Percentiles rank a stretch among this genome's conserved stretches.
These are phyloP conservation scores for Blyttiomyces sp. DNA, from an alignment of 371 early-diverging fungal species.

Conservation along the genomic window DNA sequence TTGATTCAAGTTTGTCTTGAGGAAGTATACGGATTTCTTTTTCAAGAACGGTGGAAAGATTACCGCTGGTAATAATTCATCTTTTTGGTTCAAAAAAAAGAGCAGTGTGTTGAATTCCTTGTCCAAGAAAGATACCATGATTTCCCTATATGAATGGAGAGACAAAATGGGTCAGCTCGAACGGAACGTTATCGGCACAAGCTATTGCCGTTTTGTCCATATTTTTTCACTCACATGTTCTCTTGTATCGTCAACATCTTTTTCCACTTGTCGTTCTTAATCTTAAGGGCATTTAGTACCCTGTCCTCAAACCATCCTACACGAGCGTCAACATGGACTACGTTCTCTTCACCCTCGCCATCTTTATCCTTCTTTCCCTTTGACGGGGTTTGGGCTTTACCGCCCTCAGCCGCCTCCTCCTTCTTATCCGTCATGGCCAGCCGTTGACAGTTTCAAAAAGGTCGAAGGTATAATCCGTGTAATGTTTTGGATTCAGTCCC, in stretches of 20 bases:
- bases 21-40: slow-evolving; percentile 51
- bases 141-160: slow-evolving; percentile 30
- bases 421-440: no score
- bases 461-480: no score
- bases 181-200: not conserved
- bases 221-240: slow-evolving; percentile 39
- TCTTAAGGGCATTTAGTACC: slow-evolving; percentile 43
- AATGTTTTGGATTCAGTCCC: no score
- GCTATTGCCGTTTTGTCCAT: not conserved
- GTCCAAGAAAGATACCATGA: slow-evolving; percentile 50
- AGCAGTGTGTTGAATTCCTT: slow-evolving; percentile 45
- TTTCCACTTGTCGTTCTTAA: slow-evolving; percentile 60
- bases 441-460: no score
- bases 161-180: not conserved
- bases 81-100: slow-evolving; percentile 51
- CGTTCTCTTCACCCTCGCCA: slow-evolving; percentile 32
- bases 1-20: slow-evolving; percentile 38
- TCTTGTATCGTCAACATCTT: slow-evolving; percentile 45
- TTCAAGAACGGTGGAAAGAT: slow-evolving; percentile 48
- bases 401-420: no score
- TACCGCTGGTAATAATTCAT: slow-evolving; percentile 50
- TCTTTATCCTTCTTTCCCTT: slow-evolving; percentile 38
- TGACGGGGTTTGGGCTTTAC: slow-evolving; percentile 19
- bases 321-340: slow-evolving; percentile 40
- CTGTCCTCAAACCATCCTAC: slow-evolving; percentile 49